Base-by-base conservation (phyloP, 2,329 filamentous ascomycete species). In the Exophiala dermatitidis region DNA sequence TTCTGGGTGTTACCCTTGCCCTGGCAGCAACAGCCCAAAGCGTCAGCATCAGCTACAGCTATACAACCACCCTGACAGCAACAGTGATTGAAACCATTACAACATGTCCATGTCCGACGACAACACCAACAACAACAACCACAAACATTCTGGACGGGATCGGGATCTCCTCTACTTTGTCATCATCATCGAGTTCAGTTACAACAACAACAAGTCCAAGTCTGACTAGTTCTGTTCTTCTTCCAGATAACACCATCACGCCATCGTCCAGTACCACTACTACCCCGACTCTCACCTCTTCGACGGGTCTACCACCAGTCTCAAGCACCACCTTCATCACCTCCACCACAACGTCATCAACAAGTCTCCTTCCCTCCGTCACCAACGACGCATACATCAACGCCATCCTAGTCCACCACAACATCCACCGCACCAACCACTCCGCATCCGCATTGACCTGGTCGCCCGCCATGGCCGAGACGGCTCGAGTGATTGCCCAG, bases 361-460 rank as follows among this genome's bases (percentile, higher is more conserved):
- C 8, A 28, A 26, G 19, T 19, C 19, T 19, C 19, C 19, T 19
- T 19, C 57, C 57, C 29, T 33, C 36, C 2, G 55, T 60, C 3
- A 61, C 59, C 4, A 50, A 50, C 38, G 46, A 50, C 8, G 59
- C 59, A 6, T 61, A 61, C 46, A 60, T 58, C 44, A 36, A 51
- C 31, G 47, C 57, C 1, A 47, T 72, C 37, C 63, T 91, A 47
- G 75, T 82, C 63, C 81, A 88, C 68, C 91, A 97, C 83, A 95
- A 96, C 73, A 64, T 84, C 51, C 88, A 93, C 72, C 90, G 93
- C 59, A 69, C 77, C 66, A 93, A 91, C 75, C 90, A 96, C 79
- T 85, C 84, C 12, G 82, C 82, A 36, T 66, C 70, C 30, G 77
- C 73, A 36, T 66, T 95, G 43, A 67, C 65, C 46, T 97, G 87